Evolutionary conservation across 352 stramenopile species (phyloP).

Genomic region (Elongisporangium anandrum): DNA sequence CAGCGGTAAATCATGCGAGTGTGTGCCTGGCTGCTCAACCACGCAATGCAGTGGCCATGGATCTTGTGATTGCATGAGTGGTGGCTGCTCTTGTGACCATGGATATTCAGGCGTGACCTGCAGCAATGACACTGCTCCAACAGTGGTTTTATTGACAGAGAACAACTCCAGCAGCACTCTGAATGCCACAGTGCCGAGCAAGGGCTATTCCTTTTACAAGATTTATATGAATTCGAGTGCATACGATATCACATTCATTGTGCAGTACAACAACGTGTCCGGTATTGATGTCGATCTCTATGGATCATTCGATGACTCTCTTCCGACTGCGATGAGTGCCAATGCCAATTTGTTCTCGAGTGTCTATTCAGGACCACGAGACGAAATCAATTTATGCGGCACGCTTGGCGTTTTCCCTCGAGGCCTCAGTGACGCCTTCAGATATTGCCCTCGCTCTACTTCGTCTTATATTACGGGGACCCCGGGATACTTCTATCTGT

Average conservation of each 20-base stretch:
- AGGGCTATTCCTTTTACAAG: slow-evolving; percentile 73
- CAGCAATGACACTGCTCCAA: slow-evolving; percentile 9
- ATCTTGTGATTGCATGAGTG: slow-evolving; percentile 57
- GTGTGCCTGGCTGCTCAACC: slow-evolving; percentile 53
- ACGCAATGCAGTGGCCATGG: slow-evolving; percentile 36
- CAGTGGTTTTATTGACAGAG: slow-evolving; percentile 21
- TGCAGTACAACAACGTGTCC: slow-evolving; percentile 23
- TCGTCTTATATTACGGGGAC: slow-evolving; percentile 46
- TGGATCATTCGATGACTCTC: slow-evolving; percentile 61
- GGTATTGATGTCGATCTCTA: slow-evolving; percentile 59
- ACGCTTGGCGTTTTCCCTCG: slow-evolving; percentile 59
- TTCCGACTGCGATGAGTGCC: slow-evolving; percentile 45
- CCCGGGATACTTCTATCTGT: slow-evolving; percentile 67
- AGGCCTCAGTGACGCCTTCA: slow-evolving; percentile 47
- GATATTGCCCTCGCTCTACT: slow-evolving; percentile 47
- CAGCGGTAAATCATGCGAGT: slow-evolving; percentile 62
- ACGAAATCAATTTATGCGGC: slow-evolving; percentile 70
- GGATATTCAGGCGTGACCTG: slow-evolving; percentile 50
- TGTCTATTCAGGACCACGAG: slow-evolving; percentile 27
- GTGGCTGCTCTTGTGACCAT: slow-evolving; percentile 40
- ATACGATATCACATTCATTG: slow-evolving; percentile 64
- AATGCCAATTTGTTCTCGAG: slow-evolving; percentile 50
- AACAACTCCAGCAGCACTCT: slow-evolving; percentile 6
- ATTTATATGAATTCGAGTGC: slow-evolving; percentile 53
- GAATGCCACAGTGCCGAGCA: slow-evolving; percentile 23